Conservation (phyloP, 495 filamentous ascomycete species). For the Neurospora intermedia region DNA sequence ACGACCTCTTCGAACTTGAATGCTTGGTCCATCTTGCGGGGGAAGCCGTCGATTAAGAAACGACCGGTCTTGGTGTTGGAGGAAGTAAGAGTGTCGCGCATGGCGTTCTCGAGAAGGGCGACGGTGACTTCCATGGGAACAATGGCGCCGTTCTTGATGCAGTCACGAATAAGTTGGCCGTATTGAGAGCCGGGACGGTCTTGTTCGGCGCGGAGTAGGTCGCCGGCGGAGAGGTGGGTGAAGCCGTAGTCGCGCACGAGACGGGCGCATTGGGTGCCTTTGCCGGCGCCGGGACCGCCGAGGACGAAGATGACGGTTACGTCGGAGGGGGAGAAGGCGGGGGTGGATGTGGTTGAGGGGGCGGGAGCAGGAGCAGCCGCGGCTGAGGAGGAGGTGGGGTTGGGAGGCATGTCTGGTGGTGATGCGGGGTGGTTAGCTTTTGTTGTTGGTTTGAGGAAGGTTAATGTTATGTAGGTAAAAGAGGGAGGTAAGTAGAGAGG, state of each 20-base stretch:
- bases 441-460: not conserved
- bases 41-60: conserved; percentile 93
- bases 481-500: not conserved
- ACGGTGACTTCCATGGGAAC: conserved; percentile 99
- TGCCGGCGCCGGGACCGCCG: conserved; percentile 68
- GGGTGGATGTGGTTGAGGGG: conserved; percentile 44
- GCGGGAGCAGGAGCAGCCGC: conserved; percentile 21
- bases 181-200: conserved; percentile 73
- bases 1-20: conserved; percentile 84
- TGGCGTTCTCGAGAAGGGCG: conserved; percentile 81
- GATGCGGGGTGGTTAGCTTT: not conserved
- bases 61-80: conserved; percentile 33
- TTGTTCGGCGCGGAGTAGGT: conserved; percentile 90
- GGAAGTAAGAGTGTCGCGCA: conserved; percentile 50
- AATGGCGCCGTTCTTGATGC: conserved; percentile 88
- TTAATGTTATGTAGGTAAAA: not conserved
- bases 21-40: conserved; percentile 93
- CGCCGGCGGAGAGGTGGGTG: conserved; percentile 84
- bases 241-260: conserved; percentile 87
- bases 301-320: conserved; percentile 86
- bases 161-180: conserved; percentile 76
- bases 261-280: conserved; percentile 80
- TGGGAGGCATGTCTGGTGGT: conserved; percentile 10
- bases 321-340: conserved; percentile 67
- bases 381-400: conserved; percentile 11